Base-by-base conservation (phyloP, 305 asterid species). In the Fraxinus greggii region DNA sequence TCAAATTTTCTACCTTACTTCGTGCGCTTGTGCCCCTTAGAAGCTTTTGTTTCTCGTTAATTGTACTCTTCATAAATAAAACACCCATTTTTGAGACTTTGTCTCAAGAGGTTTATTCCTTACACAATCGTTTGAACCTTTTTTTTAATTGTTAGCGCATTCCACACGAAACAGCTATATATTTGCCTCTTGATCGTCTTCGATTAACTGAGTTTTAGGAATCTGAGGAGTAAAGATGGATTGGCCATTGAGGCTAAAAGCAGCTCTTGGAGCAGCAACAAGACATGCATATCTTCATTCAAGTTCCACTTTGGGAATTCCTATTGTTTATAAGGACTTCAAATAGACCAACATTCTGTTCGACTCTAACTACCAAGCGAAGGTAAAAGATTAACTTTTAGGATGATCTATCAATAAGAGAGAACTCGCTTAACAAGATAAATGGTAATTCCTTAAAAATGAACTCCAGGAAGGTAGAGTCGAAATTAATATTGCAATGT, bases 241-340 rank as follows among this genome's bases (percentile, higher is more conserved):
- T 85, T 95, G 99, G 99, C 90, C 95, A 19, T 79, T 91, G 81
- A 89, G 98, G 89, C 87, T 92, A 13, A 94, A 90, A 88, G 93
- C 92, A 33, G 97, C 95, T 80, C 74, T 95, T 3, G 97, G 97
- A 78, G 96, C 97, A 78, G 99, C 97, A 86, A 90, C 91, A 85
- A 97, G 99, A 81, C 97, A 93, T 76, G 94, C 98, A 40, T 95
- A 95, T 85, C 97, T 95, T 70, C 99, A 95, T 80, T 94, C 99
- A 6, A 89, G 93, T 87, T 87, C 93, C 77, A 90, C 93, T 19
- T 97, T 95, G 5, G 99, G 98, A 75, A 94, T 91, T 86, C 98
- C 99, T 75, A 93, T 94, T 61, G 88, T 93, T 67, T 98, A 94
- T 79, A 88, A 98, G 84, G 99, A 95, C 90, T 95, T 95, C 86